Conservation (phyloP, 305 asterid species). For the Withania somnifera region DNA sequence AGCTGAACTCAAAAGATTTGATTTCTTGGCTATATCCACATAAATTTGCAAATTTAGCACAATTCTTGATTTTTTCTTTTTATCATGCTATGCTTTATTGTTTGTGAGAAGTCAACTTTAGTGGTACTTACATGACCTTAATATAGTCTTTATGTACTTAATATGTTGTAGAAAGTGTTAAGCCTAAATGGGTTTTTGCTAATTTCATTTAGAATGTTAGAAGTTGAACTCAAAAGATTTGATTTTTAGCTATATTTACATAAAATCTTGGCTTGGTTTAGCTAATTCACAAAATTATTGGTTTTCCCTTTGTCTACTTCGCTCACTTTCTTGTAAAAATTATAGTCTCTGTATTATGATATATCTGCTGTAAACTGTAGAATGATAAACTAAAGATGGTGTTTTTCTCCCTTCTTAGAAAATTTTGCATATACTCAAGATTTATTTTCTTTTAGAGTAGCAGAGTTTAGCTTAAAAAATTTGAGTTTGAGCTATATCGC, state of each 20-base stretch:
- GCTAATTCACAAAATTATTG: background rate
- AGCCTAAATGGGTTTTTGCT: background rate
- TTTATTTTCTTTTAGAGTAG: background rate
- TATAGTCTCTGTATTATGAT: background rate
- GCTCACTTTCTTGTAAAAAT: background rate
- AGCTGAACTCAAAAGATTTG: background rate
- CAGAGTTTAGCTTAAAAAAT: background rate
- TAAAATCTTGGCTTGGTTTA: too few relatives aligned
- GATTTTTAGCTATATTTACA: background rate
- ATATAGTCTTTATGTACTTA: background rate
- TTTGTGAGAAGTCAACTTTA: too few relatives aligned
- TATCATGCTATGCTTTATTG: background rate
- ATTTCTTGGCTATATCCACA: too few relatives aligned
- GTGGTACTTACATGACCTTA: too few relatives aligned
- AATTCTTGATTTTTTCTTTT: background rate
- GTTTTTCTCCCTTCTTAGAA: background rate
- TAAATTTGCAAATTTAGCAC: background rate
- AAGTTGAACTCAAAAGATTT: background rate
- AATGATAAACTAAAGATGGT: background rate
- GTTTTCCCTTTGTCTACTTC: background rate
- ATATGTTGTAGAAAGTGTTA: background rate
- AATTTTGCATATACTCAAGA: background rate
- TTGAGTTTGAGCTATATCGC: background rate
- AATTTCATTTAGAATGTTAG: background rate
- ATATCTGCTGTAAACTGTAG: background rate